Conservation (phyloP, 139 green algal genomes). For the Mychonastes homosphaera region DNA sequence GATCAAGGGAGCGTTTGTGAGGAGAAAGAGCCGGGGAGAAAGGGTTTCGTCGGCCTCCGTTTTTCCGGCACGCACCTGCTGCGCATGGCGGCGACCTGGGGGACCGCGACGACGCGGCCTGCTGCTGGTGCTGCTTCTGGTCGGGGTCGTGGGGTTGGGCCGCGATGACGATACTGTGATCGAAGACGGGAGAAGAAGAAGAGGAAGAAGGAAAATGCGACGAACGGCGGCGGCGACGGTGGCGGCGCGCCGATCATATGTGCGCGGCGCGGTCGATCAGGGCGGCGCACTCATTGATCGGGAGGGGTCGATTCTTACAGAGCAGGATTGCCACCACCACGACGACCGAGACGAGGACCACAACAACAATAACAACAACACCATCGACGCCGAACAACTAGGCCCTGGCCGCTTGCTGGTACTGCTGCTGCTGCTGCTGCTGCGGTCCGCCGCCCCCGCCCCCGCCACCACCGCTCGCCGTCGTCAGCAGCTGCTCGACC, state of each 20-base stretch:
- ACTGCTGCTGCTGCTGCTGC: conserved; percentile 3
- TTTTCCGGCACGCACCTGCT: too few species aligned
- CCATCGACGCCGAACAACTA: not conserved
- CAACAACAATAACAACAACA: not conserved
- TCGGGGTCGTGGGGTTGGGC: too few species aligned
- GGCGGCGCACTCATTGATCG: not conserved
- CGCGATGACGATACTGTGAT: too few species aligned
- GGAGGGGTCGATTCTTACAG: too few species aligned
- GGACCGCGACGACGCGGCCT: too few species aligned
- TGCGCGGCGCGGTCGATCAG: not conserved
- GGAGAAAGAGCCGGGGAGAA: too few species aligned
- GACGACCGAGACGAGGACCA: too few species aligned
- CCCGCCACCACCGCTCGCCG: conserved; percentile 10
- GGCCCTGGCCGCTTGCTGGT: not conserved
- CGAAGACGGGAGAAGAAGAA: not conserved
- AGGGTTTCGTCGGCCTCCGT: too few species aligned
- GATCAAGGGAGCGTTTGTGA: too few species aligned
- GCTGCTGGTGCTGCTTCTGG: too few species aligned
- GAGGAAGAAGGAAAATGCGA: not conserved
- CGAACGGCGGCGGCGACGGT: not conserved
- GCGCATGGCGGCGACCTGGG: too few species aligned
- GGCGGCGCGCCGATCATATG: not conserved
- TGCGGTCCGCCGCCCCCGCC: not conserved
- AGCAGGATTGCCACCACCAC: too few species aligned
- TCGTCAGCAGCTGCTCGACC: conserved; percentile 7